phyloP scores from a whole-genome alignment of 306 rosid genomes.

The Macrotyloma uniflorum region DNA sequence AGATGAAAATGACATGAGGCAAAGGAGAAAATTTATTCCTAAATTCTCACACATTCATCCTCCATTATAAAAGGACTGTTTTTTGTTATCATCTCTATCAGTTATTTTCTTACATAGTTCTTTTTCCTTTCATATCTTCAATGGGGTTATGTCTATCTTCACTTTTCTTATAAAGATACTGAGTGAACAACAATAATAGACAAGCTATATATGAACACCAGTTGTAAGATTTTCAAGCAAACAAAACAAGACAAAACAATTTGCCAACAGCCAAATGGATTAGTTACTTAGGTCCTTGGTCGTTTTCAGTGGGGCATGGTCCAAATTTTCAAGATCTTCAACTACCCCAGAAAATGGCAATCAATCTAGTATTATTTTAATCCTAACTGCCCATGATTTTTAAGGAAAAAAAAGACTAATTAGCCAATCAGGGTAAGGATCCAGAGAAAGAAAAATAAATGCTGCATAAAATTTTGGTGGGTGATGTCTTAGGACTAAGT shows the following conservation, averaged over 20 bases:
- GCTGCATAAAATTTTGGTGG: not conserved
- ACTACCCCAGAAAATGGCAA: not conserved
- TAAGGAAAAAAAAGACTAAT: not conserved
- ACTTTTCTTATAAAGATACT: not conserved
- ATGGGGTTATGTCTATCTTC: not conserved
- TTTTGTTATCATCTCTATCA: not conserved
- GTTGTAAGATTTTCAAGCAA: constrained; percentile 19
- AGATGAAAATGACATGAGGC: not conserved
- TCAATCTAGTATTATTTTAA: not conserved
- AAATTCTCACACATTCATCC: not conserved
- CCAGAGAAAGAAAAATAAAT: not conserved
- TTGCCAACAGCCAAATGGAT: not conserved
- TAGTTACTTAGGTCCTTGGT: constrained; percentile 27
- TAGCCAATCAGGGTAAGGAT: not conserved
- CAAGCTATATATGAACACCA: not conserved
- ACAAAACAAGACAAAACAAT: not conserved
- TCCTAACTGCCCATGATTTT: not conserved
- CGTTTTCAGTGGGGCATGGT: constrained; percentile 14
- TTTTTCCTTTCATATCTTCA: not conserved
- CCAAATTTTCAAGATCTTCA: constrained; percentile 23
- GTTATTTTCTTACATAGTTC: not conserved
- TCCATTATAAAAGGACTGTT: not conserved
- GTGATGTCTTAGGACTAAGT: not conserved
- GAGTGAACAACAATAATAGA: not conserved
- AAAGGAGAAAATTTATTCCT: not conserved